These are phyloP conservation scores for Cinnamomum micranthum DNA, from an alignment of 164 flowering plant genomes.

Conservation along the genomic window DNA sequence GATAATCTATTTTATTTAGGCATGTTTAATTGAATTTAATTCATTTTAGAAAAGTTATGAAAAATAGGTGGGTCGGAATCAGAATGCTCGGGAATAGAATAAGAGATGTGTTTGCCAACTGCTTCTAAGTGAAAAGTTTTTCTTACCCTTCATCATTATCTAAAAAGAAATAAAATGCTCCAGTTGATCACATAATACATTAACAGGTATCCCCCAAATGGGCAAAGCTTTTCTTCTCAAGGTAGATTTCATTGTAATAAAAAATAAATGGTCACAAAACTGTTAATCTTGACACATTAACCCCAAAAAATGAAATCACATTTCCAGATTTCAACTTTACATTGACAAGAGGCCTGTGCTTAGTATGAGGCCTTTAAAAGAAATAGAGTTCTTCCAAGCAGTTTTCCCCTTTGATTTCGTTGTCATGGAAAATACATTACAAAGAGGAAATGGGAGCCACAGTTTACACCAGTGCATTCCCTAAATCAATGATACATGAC, in stretches of 20 bases:
- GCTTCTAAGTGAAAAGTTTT: no score
- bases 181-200: no score
- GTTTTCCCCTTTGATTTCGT: not conserved
- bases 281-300: not conserved
- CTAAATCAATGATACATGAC: conserved; percentile 48
- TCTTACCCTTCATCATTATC: no score
- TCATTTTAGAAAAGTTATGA: no score
- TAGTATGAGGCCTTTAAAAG: conserved; percentile 4
- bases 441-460: conserved; percentile 5
- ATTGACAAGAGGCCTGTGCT: conserved; percentile 6
- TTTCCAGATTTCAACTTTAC: conserved; percentile 11
- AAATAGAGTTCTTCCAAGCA: not conserved
- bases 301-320: not conserved
- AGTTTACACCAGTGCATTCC: not conserved
- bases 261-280: not conserved
- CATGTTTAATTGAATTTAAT: no score
- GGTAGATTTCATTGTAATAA: not conserved
- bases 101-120: no score
- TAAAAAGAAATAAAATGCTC: no score
- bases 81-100: no score
- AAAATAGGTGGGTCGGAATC: no score
- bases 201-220: no score
- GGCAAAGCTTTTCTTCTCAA: not conserved
- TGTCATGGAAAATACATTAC: conserved; percentile 3
- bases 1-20: no score